Evolutionary conservation across 2,329 filamentous ascomycete genomes (phyloP), one percentile per base, ranked within the genome.

Genomic region (Pseudophaeomoniella oleicola): DNA sequence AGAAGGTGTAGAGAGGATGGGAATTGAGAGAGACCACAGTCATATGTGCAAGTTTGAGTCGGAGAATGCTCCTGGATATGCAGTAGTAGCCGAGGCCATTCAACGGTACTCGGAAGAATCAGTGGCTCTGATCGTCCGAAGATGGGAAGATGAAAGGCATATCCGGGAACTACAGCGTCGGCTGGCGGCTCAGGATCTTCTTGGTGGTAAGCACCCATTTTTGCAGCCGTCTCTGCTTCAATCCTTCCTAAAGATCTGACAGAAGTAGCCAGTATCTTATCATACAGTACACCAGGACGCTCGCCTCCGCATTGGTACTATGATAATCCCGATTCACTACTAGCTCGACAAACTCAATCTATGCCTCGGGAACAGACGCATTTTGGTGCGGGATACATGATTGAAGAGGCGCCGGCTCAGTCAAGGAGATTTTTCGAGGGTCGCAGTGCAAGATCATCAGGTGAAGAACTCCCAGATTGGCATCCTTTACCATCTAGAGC

Each of bases 11-110:
- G 75, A 72, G 30, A 78, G 79, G 44, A 81, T 78, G 54, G 78
- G 78, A n/a, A 81, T 84, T 40, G 78, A 83, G 45, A 75, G 76
- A 5, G 73, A 71, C n/a, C 78, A 83, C 50, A 74, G 72, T 1
- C 63, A 67, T 31, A 82, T 84, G 74, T 81, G 76, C 62, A 83
- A 82, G 49, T 84, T 82, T 41, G 67, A 73, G 15, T 69, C 68
- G 42, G 64, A 67, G 34, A 71, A 64, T 42, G 69, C 80, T 0
- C 76, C 80, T 0, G 81, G 81, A 1, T 87, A 77, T 49, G 63
- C 66, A 35, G 57, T 63, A 3, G 60, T 71, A 6, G 62, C 60
- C 3, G 66, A 68, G 39, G 64, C 62, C 3, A 53, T 68, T 19
- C 44, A 44, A 40, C 43, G 47, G 19, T 41, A 38, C 40, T 51